Evolutionary conservation across 345 rosid genomes (phyloP).

Genomic region (Eucalyptus lansdowneana): DNA sequence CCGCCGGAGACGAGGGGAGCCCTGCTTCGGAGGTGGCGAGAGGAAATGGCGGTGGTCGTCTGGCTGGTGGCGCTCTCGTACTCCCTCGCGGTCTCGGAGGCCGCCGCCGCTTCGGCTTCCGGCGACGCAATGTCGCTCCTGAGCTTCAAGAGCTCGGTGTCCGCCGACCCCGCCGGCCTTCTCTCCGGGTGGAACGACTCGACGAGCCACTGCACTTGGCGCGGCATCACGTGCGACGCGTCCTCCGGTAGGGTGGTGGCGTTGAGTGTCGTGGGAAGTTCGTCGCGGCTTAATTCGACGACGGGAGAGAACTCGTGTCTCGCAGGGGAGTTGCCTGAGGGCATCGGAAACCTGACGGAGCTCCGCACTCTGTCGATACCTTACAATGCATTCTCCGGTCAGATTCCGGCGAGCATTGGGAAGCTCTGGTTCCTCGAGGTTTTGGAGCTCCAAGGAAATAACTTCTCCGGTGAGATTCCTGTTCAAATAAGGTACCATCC

Average conservation of each 20-base stretch:
- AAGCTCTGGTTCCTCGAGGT: conserved; percentile 27
- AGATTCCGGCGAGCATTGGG: conserved; percentile 29
- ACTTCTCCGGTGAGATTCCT: conserved; percentile 43
- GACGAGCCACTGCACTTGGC: conserved; percentile 28
- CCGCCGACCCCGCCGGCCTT: conserved; percentile 20
- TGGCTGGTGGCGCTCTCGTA: neutral
- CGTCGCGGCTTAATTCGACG: neutral
- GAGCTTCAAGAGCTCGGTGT: conserved; percentile 23
- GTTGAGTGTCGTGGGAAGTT: conserved; percentile 5
- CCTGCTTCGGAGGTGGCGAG: neutral
- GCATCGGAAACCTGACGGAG: conserved; percentile 15
- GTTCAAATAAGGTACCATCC: conserved; percentile 14
- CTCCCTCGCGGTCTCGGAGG: neutral
- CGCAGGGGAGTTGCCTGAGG: conserved; percentile 18
- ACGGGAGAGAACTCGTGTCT: neutral
- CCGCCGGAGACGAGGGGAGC: neutral
- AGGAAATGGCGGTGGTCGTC: neutral
- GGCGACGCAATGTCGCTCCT: conserved; percentile 29
- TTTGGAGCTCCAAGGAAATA: conserved; percentile 47
- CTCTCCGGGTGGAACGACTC: conserved; percentile 29
- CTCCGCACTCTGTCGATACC: conserved; percentile 26
- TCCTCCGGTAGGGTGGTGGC: conserved; percentile 18
- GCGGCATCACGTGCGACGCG: conserved; percentile 28
- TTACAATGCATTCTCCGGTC: conserved; percentile 26
- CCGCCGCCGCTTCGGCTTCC: neutral